Conservation (phyloP, 345 rosid genomes). For the Acer saccharum region DNA sequence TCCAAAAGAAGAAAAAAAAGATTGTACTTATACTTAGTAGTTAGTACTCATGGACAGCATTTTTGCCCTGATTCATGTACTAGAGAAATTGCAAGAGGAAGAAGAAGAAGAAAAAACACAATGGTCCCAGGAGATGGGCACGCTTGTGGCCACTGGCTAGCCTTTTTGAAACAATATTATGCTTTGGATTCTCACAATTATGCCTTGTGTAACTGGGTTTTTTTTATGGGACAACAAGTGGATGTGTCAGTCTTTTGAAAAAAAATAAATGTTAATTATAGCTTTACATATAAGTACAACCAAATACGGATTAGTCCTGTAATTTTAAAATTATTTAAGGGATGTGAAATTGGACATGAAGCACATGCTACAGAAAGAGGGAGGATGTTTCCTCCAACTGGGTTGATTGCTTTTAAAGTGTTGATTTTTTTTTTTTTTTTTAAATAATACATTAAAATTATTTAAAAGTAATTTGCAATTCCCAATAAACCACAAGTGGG, state of each 20-base stretch:
- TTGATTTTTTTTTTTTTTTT: too few species aligned
- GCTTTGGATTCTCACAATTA: conserved; percentile 47
- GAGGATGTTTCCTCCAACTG: conserved; percentile 43
- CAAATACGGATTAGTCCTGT: conserved; percentile 31
- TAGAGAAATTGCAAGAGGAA: not conserved
- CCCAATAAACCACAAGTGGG: conserved; percentile 23
- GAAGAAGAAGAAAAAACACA: too few species aligned
- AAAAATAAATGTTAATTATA: not conserved
- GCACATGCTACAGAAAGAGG: conserved; percentile 43
- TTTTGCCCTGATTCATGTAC: not conserved
- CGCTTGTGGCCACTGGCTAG: conserved; percentile 16
- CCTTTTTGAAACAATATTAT: conserved; percentile 35
- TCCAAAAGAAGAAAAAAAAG: not conserved
- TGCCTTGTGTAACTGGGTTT: conserved; percentile 6
- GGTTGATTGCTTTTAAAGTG: not conserved
- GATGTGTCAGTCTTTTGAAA: conserved; percentile 13
- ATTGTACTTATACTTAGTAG: not conserved
- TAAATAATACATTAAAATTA: not conserved
- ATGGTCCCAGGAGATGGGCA: conserved; percentile 30
- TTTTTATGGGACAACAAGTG: conserved; percentile 13
- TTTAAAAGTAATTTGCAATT: not conserved
- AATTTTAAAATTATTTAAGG: conserved; percentile 18
- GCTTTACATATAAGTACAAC: conserved; percentile 28
- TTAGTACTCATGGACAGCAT: not conserved
- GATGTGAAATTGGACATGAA: conserved; percentile 3